These are phyloP conservation scores for Rhynchospora pubera DNA, from an alignment of 176 grass and related monocot genomes.

Conservation along the genomic window DNA sequence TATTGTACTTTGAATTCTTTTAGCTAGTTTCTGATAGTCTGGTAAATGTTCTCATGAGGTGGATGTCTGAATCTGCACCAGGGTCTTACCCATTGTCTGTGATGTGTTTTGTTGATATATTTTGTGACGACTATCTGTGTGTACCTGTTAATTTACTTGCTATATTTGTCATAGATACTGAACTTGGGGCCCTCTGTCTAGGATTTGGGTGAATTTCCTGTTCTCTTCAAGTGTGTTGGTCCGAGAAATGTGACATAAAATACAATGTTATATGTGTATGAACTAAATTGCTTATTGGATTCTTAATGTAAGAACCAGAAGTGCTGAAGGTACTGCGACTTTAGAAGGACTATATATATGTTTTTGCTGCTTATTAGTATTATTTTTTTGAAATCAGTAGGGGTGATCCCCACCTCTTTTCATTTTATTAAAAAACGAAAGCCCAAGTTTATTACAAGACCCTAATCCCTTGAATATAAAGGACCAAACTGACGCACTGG, in stretches of 20 bases:
- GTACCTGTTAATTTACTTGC: neutral
- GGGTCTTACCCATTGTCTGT: neutral
- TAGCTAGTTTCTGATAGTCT: neutral
- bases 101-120: neutral
- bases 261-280: neutral
- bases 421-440: too few species aligned
- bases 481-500: too few species aligned
- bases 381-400: too few species aligned
- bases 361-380: too few species aligned
- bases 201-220: neutral
- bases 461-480: too few species aligned
- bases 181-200: too few species aligned
- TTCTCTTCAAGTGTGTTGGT: too few species aligned
- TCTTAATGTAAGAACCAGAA: neutral
- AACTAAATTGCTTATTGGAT: neutral
- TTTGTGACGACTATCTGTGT: neutral
- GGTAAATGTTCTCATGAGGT: neutral
- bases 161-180: neutral
- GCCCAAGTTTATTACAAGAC: too few species aligned
- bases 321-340: neutral
- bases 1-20: neutral
- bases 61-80: neutral
- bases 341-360: too few species aligned
- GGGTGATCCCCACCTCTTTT: too few species aligned
- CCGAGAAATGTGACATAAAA: neutral